phyloP scores from a whole-genome alignment of 495 filamentous ascomycete genomes.

The Jackrogersella multiformis region DNA sequence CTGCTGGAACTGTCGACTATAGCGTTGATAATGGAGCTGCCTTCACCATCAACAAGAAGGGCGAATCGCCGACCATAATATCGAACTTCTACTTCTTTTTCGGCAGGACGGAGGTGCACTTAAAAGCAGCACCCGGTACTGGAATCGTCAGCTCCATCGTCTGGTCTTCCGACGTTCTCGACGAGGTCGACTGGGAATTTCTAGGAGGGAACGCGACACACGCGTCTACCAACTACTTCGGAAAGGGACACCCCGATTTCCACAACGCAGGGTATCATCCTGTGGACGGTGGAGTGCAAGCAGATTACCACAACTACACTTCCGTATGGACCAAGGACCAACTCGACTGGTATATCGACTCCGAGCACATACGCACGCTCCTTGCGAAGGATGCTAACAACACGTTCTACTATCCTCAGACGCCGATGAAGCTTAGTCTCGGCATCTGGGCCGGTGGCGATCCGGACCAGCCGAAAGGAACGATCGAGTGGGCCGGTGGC shows the following conservation, averaged over 20 bases:
- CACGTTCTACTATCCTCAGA: constrained; percentile 78
- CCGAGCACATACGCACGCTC: constrained; percentile 70
- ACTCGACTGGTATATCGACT: constrained; percentile 80
- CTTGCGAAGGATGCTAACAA: constrained; percentile 69
- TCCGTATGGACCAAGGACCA: constrained; percentile 78
- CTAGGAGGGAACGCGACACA: constrained; percentile 69
- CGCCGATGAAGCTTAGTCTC: constrained; percentile 83
- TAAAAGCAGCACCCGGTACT: constrained; percentile 75
- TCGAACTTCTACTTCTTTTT: constrained; percentile 82
- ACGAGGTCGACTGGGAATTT: constrained; percentile 94
- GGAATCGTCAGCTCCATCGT: constrained; percentile 88
- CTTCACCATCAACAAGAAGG: constrained; percentile 75
- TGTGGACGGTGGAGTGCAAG: constrained; percentile 49
- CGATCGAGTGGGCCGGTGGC: constrained; percentile 81
- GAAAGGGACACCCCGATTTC: constrained; percentile 70
- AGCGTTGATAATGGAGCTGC: constrained; percentile 65
- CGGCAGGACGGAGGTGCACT: constrained; percentile 72
- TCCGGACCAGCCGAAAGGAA: constrained; percentile 61
- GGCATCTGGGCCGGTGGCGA: constrained; percentile 92
- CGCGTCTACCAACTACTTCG: constrained; percentile 86
- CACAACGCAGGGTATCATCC: constrained; percentile 68
- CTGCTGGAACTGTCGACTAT: constrained; percentile 65
- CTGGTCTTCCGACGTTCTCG: constrained; percentile 82
- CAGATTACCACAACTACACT: constrained; percentile 82
- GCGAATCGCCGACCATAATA: constrained; percentile 78